Evolutionary conservation across 2,329 filamentous ascomycete species (phyloP).

Genomic region (Westerdykella sp.): DNA sequence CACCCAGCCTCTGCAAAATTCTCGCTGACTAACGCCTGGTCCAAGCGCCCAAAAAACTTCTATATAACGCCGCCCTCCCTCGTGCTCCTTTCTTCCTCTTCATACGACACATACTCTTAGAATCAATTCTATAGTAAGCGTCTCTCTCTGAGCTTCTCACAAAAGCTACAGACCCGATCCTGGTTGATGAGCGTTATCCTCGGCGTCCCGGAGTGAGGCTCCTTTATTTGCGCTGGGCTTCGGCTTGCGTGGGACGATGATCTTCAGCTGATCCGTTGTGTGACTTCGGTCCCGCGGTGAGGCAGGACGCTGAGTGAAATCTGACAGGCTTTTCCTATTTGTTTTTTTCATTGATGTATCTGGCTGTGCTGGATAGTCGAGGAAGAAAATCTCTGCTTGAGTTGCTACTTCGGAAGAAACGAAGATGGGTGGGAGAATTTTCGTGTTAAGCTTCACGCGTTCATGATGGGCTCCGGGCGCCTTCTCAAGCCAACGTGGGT

Average conservation of each 20-base stretch:
- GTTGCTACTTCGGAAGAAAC: no score
- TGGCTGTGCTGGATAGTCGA: slow-evolving; percentile 28
- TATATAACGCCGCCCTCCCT: slow-evolving; percentile 7
- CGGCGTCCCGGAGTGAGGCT: slow-evolving; percentile 83
- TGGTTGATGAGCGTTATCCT: slow-evolving; percentile 87
- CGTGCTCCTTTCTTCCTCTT: slow-evolving; percentile 4
- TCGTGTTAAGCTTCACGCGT: no score
- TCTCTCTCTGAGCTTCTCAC: slow-evolving; percentile 86
- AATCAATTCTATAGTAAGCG: slow-evolving; percentile 86
- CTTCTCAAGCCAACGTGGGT: no score
- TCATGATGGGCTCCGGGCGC: no score
- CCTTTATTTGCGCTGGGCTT: slow-evolving; percentile 51
- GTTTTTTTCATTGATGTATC: slow-evolving; percentile 30
- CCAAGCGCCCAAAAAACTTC: not conserved
- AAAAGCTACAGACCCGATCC: slow-evolving; percentile 87
- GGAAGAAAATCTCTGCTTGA: slow-evolving; percentile 21
- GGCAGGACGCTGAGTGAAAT: slow-evolving; percentile 78
- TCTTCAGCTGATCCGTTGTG: slow-evolving; percentile 70
- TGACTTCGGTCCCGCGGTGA: slow-evolving; percentile 68
- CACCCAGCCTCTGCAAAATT: no score
- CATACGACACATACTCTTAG: slow-evolving; percentile 10
- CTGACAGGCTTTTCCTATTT: slow-evolving; percentile 69
- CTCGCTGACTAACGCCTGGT: not conserved
- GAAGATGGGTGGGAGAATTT: no score
- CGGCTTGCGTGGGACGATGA: slow-evolving; percentile 88